Conservation (phyloP, 495 filamentous ascomycete species). For the Apiosordaria backusii region DNA sequence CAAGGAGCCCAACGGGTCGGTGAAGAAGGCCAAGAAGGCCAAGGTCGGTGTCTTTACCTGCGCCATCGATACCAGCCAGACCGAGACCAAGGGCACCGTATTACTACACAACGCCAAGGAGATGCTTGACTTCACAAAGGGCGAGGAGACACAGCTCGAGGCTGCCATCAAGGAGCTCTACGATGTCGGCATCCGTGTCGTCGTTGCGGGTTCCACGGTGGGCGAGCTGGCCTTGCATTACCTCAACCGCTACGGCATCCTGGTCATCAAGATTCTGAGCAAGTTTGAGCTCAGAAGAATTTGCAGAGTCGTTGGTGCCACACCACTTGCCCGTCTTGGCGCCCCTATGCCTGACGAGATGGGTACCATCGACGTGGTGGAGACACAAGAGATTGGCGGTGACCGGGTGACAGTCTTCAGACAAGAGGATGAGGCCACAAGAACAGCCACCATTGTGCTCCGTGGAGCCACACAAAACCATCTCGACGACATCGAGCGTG, state of each 20-base stretch:
- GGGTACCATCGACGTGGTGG: conserved; percentile 90
- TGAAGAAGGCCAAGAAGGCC: conserved; percentile 87
- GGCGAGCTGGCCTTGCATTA: conserved; percentile 97
- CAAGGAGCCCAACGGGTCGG: conserved; percentile 79
- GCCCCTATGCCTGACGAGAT: conserved; percentile 99
- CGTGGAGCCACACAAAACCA: conserved; percentile 97
- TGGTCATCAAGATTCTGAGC: conserved; percentile 95
- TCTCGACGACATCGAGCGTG: conserved; percentile 94
- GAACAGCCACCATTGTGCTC: conserved; percentile 92
- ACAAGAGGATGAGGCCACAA: conserved; percentile 88
- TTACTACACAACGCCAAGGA: conserved; percentile 95
- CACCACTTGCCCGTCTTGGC: conserved; percentile 88
- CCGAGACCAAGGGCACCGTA: conserved; percentile 99
- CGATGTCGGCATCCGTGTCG: conserved; percentile 86
- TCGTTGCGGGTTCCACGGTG: conserved; percentile 85
- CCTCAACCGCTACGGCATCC: conserved; percentile 92
- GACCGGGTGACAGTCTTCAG: conserved; percentile 98
- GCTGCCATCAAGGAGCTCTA: conserved; percentile 88
- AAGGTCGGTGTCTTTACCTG: conserved; percentile 97
- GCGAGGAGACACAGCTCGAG: conserved; percentile 91
- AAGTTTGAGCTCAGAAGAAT: conserved; percentile 94
- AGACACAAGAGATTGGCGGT: conserved; percentile 97
- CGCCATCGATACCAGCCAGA: conserved; percentile 92
- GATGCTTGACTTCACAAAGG: conserved; percentile 97
- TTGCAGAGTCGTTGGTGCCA: conserved; percentile 95